Evolutionary conservation across 2,329 filamentous ascomycete genomes (phyloP).

Genomic region (Talaromyces sp.): DNA sequence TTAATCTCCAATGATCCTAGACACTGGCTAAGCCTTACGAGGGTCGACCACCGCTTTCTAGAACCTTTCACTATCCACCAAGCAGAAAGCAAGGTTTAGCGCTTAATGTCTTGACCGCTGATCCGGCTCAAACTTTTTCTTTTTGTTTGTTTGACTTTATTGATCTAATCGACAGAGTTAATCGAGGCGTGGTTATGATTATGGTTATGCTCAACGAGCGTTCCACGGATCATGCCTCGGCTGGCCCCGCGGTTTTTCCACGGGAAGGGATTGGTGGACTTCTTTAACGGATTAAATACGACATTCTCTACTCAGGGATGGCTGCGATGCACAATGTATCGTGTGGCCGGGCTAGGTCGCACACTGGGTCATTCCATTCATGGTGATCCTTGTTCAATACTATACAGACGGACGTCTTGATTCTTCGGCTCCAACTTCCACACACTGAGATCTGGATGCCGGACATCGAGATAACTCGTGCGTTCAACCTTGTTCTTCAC

Average conservation of each 20-base stretch:
- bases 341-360: conserved; percentile 15
- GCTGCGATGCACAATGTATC: background rate
- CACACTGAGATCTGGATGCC: background rate
- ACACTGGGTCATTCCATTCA: conserved; percentile 16
- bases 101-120: background rate
- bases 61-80: background rate
- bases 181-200: background rate
- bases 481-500: background rate
- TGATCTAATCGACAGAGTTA: too few relatives aligned
- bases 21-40: background rate
- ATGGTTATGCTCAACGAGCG: background rate
- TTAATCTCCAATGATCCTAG: background rate
- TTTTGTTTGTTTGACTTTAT: too few relatives aligned
- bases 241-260: conserved; percentile 11
- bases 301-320: background rate
- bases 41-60: background rate
- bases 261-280: background rate
- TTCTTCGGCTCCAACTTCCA: background rate
- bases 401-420: conserved; percentile 12
- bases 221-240: conserved; percentile 20
- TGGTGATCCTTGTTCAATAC: conserved; percentile 18
- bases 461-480: background rate
- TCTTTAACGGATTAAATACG: background rate
- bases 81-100: background rate
- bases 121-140: too few relatives aligned